A percentile compares a stretch with the other conserved stretches of the same genome.
Conservation (phyloP, 2,329 filamentous ascomycete species). For the Arthrobotrys sinensis region DNA sequence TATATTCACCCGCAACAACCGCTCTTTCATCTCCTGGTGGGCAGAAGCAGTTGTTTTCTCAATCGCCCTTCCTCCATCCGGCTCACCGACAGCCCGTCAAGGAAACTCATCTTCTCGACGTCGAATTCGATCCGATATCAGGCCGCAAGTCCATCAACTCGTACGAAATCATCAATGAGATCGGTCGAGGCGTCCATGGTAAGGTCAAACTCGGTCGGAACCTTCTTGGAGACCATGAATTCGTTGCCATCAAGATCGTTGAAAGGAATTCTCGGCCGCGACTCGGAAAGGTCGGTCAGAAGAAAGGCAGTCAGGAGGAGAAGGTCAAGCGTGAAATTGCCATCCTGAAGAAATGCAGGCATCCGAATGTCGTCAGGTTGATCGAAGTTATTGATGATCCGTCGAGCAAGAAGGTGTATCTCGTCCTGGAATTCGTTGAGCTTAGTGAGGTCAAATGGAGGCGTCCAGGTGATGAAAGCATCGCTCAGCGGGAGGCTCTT, state of each 20-base stretch:
- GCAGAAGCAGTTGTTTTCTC: constrained; percentile 53
- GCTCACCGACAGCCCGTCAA: constrained; percentile 63
- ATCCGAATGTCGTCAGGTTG: constrained; percentile 95
- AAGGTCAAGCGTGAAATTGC: constrained; percentile 95
- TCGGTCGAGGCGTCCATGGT: constrained; percentile 94
- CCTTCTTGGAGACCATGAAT: constrained; percentile 68
- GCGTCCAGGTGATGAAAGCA: constrained; percentile 85
- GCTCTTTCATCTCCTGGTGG: constrained; percentile 57
- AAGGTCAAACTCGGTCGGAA: constrained; percentile 97
- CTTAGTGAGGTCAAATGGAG: constrained; percentile 95
- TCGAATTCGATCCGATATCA: constrained; percentile 88
- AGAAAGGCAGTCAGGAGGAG: constrained; percentile 71
- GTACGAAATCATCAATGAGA: constrained; percentile 96
- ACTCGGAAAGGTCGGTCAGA: constrained; percentile 80
- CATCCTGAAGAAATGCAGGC: constrained; percentile 97
- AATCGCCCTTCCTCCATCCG: constrained; percentile 62
- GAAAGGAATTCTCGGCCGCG: constrained; percentile 92
- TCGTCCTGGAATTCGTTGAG: constrained; percentile 95
- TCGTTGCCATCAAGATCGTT: constrained; percentile 98
- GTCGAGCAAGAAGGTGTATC: constrained; percentile 96
- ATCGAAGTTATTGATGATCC: constrained; percentile 98
- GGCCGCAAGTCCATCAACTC: constrained; percentile 98
- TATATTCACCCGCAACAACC: constrained; percentile 58
- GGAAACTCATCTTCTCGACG: constrained; percentile 67
- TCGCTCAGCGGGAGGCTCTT: constrained; percentile 85